A percentile compares a stretch with the other conserved stretches of the same genome.
Conservation (phyloP, 148 eudicot genomes). For the Tetragonia tetragonoides region DNA sequence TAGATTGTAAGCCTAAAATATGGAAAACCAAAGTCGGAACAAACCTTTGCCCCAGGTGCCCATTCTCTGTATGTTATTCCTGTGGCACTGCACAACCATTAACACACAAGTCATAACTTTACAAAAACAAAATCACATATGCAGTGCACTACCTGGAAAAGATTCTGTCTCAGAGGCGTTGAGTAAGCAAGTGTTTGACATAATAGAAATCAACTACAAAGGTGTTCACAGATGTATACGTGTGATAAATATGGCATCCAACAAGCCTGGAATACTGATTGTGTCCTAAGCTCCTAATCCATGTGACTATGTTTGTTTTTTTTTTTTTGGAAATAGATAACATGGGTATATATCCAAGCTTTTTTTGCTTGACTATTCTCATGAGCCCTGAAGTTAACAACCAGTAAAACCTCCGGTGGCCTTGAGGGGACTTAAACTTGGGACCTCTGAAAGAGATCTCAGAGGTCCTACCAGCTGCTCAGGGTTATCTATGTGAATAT, state of each 20-base stretch:
- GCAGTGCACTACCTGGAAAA: background rate
- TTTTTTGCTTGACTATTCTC: too few species aligned
- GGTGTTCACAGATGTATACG: too few species aligned
- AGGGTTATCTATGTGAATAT: too few species aligned
- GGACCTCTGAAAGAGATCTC: too few species aligned
- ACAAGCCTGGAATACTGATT: background rate
- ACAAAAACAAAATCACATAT: conserved; percentile 2
- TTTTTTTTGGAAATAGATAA: too few species aligned
- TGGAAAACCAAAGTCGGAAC: conserved; percentile 18
- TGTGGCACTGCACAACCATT: conserved; percentile 51
- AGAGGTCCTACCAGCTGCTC: too few species aligned
- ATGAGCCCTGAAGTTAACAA: too few species aligned
- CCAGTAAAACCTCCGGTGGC: too few species aligned
- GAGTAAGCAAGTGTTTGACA: background rate
- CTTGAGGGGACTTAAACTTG: too few species aligned
- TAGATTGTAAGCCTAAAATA: background rate
- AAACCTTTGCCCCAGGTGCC: conserved; percentile 98
- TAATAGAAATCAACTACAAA: background rate
- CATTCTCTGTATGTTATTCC: conserved; percentile 97
- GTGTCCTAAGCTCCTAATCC: too few species aligned
- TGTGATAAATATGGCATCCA: background rate
- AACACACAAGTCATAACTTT: conserved; percentile 21
- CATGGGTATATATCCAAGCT: too few species aligned
- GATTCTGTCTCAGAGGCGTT: background rate
- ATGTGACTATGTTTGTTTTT: too few species aligned